Evolutionary conservation across 805 yeast species (phyloP).

Genomic region (Scheffersomyces coipomensis): DNA sequence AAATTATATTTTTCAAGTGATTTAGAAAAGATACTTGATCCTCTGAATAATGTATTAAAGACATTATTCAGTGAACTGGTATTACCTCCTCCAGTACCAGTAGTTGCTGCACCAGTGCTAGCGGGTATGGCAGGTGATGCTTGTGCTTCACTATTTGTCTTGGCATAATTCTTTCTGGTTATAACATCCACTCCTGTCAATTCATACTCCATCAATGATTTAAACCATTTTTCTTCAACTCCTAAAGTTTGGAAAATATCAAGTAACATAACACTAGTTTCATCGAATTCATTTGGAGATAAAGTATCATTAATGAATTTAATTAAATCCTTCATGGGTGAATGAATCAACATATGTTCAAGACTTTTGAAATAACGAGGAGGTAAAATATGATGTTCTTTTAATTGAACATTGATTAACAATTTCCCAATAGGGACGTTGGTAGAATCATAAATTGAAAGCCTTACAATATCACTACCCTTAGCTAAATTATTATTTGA

Average conservation of each 20-base stretch:
- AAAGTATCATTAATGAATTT: conserved; percentile 42
- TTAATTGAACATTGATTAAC: conserved; percentile 47
- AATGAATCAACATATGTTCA: conserved; percentile 56
- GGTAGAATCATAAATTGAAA: conserved; percentile 43
- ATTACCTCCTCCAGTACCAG: conserved; percentile 1
- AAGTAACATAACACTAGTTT: conserved; percentile 56
- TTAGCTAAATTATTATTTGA: conserved; percentile 1
- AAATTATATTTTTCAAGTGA: conserved; percentile 75
- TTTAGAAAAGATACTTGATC: conserved; percentile 79
- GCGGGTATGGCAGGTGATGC: neutral
- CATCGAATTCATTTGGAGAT: conserved; percentile 47
- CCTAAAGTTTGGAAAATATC: conserved; percentile 74
- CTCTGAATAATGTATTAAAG: conserved; percentile 60
- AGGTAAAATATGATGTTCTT: conserved; percentile 59
- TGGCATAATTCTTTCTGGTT: conserved; percentile 41
- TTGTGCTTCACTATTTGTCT: conserved; percentile 13
- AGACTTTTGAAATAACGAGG: conserved; percentile 59
- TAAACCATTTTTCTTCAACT: conserved; percentile 71
- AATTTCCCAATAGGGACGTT: conserved; percentile 56
- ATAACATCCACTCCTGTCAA: conserved; percentile 47
- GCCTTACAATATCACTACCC: conserved; percentile 38
- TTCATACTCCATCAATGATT: conserved; percentile 66
- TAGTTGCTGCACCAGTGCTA: conserved; percentile 3
- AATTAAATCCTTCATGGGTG: conserved; percentile 54
- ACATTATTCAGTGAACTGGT: conserved; percentile 27